Conservation (phyloP, 2,329 filamentous ascomycete genomes). For the Verticillium klebahnii region DNA sequence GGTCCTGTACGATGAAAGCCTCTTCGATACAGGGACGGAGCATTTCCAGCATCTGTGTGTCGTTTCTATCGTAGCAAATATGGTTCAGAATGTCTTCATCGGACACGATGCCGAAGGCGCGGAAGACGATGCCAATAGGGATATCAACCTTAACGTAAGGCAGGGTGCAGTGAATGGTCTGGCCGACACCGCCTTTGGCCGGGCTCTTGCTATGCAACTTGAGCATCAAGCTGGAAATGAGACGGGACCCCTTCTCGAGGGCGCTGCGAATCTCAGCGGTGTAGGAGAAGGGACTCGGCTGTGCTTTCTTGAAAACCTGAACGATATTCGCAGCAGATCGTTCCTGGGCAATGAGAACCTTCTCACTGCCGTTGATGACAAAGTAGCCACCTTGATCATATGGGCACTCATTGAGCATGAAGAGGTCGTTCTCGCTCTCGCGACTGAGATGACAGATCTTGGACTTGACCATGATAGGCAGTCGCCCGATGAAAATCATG, state of each 20-base stretch:
- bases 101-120: slow-evolving; percentile 90
- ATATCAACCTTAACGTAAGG: slow-evolving; percentile 94
- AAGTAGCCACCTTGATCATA: slow-evolving; percentile 99
- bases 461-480: slow-evolving; percentile 97
- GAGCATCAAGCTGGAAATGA: slow-evolving; percentile 89
- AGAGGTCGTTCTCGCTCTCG: slow-evolving; percentile 79
- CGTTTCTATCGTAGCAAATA: slow-evolving; percentile 92
- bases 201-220: slow-evolving; percentile 83
- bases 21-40: slow-evolving; percentile 96
- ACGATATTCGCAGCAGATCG: slow-evolving; percentile 97
- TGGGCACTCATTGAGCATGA: slow-evolving; percentile 90
- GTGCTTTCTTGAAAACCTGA: slow-evolving; percentile 96
- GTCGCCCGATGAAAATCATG: slow-evolving; percentile 86
- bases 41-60: slow-evolving; percentile 97
- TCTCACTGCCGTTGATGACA: slow-evolving; percentile 98
- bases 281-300: slow-evolving; percentile 87
- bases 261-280: slow-evolving; percentile 95
- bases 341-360: slow-evolving; percentile 96
- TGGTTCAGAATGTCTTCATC: slow-evolving; percentile 98
- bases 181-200: slow-evolving; percentile 74
- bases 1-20: slow-evolving; percentile 91
- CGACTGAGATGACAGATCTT: slow-evolving; percentile 88
- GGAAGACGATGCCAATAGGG: slow-evolving; percentile 92
- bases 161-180: slow-evolving; percentile 83
- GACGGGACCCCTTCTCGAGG: slow-evolving; percentile 88